Percentiles rank a stretch among this genome's conserved stretches.
Conservation (phyloP, 1,139 yeast genomes). For the Pichiaceae sp. region DNA sequence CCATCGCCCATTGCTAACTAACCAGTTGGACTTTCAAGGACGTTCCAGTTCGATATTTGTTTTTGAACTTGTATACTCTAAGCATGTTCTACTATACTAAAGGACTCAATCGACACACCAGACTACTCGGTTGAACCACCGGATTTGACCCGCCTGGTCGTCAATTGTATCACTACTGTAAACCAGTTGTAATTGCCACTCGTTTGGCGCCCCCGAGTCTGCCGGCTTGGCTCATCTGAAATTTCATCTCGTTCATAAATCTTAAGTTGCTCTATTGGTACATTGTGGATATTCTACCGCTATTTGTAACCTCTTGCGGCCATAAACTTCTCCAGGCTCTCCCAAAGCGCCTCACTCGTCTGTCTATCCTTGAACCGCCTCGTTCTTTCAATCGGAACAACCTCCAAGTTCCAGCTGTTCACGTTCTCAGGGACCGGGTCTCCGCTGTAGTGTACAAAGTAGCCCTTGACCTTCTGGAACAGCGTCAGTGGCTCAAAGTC, state of each 20-base stretch:
- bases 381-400: slow-evolving; percentile 68
- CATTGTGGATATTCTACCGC: background rate
- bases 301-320: slow-evolving; percentile 32
- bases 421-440: slow-evolving; percentile 74
- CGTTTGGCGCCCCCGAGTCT: too few relatives aligned
- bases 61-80: background rate
- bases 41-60: background rate
- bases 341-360: slow-evolving; percentile 82
- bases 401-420: slow-evolving; percentile 81
- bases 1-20: background rate
- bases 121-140: too few relatives aligned
- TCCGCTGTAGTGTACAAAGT: slow-evolving; percentile 65
- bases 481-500: slow-evolving; percentile 73
- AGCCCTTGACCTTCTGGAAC: slow-evolving; percentile 82
- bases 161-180: too few relatives aligned
- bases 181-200: too few relatives aligned
- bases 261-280: background rate
- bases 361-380: slow-evolving; percentile 86
- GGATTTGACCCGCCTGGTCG: too few relatives aligned
- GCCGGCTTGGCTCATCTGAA: too few relatives aligned
- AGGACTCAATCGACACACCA: background rate
- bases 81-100: background rate
- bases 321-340: slow-evolving; percentile 55
- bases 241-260: background rate
- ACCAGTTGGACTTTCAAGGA: too few relatives aligned